A percentile compares a stretch with the other conserved stretches of the same genome.
Evolutionary conservation across 2,329 filamentous ascomycete species (phyloP).

Genomic region (Sporothrix humicola): DNA sequence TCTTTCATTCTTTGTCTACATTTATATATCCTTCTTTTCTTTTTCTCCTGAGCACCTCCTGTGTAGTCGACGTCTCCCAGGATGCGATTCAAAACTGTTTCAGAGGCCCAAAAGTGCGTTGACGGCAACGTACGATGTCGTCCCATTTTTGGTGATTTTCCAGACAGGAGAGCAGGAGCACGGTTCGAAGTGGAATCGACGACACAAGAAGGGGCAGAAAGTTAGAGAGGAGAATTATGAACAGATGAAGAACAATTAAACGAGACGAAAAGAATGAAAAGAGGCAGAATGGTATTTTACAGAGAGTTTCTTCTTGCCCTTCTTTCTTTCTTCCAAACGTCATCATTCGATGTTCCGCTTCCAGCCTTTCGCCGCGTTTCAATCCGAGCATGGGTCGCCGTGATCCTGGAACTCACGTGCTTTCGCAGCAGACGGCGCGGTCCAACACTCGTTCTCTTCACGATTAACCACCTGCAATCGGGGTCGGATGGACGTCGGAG

Average conservation of each 20-base stretch:
- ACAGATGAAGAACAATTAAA: background rate
- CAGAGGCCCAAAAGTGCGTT: constrained; percentile 28
- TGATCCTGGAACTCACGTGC: background rate
- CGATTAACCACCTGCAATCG: background rate
- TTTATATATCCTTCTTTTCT: no score
- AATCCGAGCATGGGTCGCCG: background rate
- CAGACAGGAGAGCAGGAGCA: background rate
- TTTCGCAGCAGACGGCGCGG: no score
- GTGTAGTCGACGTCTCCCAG: no score
- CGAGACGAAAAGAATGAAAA: no score
- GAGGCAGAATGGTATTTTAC: no score
- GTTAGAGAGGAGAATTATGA: background rate
- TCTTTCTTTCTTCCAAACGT: background rate
- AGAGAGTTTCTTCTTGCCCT: background rate
- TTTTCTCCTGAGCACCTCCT: no score
- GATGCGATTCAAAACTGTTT: constrained; percentile 34
- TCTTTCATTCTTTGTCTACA: background rate
- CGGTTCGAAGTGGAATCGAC: background rate
- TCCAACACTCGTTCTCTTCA: no score
- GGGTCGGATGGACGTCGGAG: background rate
- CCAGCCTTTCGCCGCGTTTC: background rate
- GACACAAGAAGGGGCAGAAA: background rate
- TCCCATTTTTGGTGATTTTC: constrained; percentile 24
- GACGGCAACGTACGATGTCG: constrained; percentile 35
- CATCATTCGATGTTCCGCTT: constrained; percentile 4